Conservation (phyloP, 768 basidiomycete genomes). For the Boletus bicolor region DNA sequence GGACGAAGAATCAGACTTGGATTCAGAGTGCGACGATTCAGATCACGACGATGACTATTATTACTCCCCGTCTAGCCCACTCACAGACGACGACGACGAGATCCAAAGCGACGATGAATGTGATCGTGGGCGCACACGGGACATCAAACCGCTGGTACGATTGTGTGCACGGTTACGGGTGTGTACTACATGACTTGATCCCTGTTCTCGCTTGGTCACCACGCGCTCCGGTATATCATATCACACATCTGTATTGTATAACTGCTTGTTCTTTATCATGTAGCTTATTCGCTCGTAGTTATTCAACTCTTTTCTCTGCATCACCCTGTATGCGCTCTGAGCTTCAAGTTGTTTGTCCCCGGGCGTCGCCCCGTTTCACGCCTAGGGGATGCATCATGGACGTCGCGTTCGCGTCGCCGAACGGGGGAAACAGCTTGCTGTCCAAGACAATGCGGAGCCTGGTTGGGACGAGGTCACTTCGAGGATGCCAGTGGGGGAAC, state of each 20-base stretch:
- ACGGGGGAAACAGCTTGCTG: too few relatives aligned
- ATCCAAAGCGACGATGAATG: conserved; percentile 38
- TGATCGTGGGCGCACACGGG: conserved; percentile 40
- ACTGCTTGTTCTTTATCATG: too few relatives aligned
- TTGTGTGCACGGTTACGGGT: conserved; percentile 25
- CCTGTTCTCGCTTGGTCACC: not conserved
- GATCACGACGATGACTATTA: conserved; percentile 13
- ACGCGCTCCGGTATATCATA: not conserved
- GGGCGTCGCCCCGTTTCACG: too few relatives aligned
- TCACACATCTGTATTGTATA: not conserved
- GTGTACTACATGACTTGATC: conserved; percentile 6
- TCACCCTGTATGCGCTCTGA: too few relatives aligned
- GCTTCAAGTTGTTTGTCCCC: too few relatives aligned
- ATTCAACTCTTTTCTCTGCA: too few relatives aligned
- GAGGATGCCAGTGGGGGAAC: too few relatives aligned
- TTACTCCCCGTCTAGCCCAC: conserved; percentile 33
- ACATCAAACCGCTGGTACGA: conserved; percentile 39
- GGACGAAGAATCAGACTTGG: conserved; percentile 37
- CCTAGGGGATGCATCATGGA: too few relatives aligned
- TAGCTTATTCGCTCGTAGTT: too few relatives aligned
- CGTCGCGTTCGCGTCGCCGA: too few relatives aligned
- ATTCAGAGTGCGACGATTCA: conserved; percentile 26
- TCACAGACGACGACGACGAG: conserved; percentile 34
- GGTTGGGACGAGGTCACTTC: too few relatives aligned
- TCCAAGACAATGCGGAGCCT: too few relatives aligned